phyloP scores from a whole-genome alignment of 768 basidiomycete genomes.

The Tubosaeta brunneosetosa region DNA sequence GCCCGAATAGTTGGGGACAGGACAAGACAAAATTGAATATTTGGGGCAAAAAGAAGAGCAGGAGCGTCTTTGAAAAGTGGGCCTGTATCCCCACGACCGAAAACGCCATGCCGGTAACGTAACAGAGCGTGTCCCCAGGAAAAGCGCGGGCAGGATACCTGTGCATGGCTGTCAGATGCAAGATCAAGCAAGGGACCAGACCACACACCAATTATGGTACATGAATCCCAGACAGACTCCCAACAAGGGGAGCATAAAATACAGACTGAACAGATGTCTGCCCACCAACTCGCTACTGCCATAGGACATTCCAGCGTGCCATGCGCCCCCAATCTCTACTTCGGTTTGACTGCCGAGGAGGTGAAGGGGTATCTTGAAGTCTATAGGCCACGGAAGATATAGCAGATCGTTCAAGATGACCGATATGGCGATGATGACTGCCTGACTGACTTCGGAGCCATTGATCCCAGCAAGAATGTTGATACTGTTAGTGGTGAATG shows the following conservation, averaged over 20 bases:
- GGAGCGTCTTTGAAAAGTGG: conserved; percentile 94
- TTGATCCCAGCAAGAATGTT: conserved; percentile 99
- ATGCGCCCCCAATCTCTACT: conserved; percentile 71
- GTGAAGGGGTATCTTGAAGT: conserved; percentile 67
- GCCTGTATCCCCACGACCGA: conserved; percentile 96
- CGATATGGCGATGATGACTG: conserved; percentile 85
- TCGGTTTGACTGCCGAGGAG: conserved; percentile 63
- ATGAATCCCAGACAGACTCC: conserved; percentile 88
- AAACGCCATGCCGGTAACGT: conserved; percentile 98
- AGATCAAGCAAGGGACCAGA: background rate
- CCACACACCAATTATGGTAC: conserved; percentile 89
- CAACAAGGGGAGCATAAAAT: conserved; percentile 94
- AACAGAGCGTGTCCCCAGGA: conserved; percentile 96
- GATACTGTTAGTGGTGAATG: conserved; percentile 96
- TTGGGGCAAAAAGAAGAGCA: conserved; percentile 96
- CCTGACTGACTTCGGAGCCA: conserved; percentile 92
- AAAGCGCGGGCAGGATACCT: conserved; percentile 97
- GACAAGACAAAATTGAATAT: conserved; percentile 96
- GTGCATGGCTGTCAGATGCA: background rate
- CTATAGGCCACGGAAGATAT: conserved; percentile 86
- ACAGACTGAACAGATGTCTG: conserved; percentile 91
- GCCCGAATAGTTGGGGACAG: conserved; percentile 89
- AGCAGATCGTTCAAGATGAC: conserved; percentile 89
- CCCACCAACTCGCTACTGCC: conserved; percentile 86
- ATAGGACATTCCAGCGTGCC: conserved; percentile 80